These are phyloP conservation scores for Funneliformis caledonium DNA, from an alignment of 371 early-diverging fungal species.

Conservation along the genomic window DNA sequence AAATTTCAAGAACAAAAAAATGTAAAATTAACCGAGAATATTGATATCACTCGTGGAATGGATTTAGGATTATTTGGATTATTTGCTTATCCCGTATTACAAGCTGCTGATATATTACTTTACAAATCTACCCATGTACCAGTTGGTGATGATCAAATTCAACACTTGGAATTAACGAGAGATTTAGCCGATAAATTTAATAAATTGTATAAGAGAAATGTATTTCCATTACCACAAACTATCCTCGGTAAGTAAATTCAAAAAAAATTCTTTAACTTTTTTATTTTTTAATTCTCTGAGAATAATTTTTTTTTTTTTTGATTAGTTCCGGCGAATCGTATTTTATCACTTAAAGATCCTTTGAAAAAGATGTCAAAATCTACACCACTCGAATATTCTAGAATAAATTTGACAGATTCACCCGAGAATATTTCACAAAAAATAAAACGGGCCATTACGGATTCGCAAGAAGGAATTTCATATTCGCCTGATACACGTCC, in stretches of 20 bases:
- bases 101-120: constrained; percentile 93
- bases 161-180: constrained; percentile 88
- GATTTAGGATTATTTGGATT: constrained; percentile 65
- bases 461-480: constrained; percentile 66
- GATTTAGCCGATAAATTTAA: constrained; percentile 81
- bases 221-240: constrained; percentile 74
- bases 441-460: constrained; percentile 79
- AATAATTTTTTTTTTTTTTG: background rate
- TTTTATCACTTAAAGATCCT: constrained; percentile 87
- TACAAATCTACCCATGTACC: constrained; percentile 91
- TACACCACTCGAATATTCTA: constrained; percentile 67
- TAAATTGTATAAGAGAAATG: constrained; percentile 57
- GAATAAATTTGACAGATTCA: constrained; percentile 79
- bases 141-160: constrained; percentile 93
- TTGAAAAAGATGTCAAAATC: constrained; percentile 93
- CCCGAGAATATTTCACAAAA: constrained; percentile 70
- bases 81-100: constrained; percentile 91
- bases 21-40: constrained; percentile 53
- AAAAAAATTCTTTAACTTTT: background rate
- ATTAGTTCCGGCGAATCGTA: constrained; percentile 65
- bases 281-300: constrained; percentile 15
- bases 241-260: constrained; percentile 61
- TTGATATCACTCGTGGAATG: constrained; percentile 56
- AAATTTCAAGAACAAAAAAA: constrained; percentile 54
- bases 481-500: constrained; percentile 79